A percentile compares a stretch with the other conserved stretches of the same genome.
phyloP scores from a whole-genome alignment of 2,329 filamentous ascomycete genomes.

The Taxawa tesnikishii region DNA sequence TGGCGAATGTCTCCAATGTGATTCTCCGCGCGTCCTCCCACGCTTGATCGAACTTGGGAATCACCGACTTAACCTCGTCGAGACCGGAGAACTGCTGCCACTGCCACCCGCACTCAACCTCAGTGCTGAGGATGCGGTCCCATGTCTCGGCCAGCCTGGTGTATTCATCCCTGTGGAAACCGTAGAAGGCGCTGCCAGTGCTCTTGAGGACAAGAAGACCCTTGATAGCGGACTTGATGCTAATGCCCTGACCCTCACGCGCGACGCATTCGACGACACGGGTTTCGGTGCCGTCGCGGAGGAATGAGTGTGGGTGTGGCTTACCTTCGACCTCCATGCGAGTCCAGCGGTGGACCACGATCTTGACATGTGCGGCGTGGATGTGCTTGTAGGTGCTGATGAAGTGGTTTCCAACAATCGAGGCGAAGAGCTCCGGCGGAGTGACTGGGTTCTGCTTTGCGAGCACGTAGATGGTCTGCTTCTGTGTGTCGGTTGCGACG shows the following conservation, averaged over 20 bases:
- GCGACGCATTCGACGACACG: constrained; percentile 67
- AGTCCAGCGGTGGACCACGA: constrained; percentile 82
- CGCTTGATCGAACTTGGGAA: constrained; percentile 62
- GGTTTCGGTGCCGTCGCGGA: constrained; percentile 78
- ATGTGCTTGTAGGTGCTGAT: constrained; percentile 81
- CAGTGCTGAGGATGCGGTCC: constrained; percentile 91
- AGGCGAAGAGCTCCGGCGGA: constrained; percentile 84
- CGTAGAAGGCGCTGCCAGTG: constrained; percentile 91
- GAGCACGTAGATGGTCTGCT: constrained; percentile 82
- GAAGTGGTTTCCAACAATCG: constrained; percentile 79
- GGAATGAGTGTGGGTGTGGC: constrained; percentile 90
- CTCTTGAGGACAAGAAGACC: constrained; percentile 87
- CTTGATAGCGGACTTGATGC: constrained; percentile 64
- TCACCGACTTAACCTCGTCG: constrained; percentile 52
- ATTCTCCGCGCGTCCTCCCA: constrained; percentile 68
- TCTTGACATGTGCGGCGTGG: constrained; percentile 65
- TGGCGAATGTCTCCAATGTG: constrained; percentile 84
- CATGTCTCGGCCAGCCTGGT: constrained; percentile 82
- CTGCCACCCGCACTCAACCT: constrained; percentile 75
- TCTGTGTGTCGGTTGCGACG: constrained; percentile 94
- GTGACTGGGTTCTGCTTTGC: constrained; percentile 88
- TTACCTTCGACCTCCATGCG: constrained; percentile 78
- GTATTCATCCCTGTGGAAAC: constrained; percentile 86
- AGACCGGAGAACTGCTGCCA: constrained; percentile 64
- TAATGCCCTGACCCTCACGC: constrained; percentile 54